Evolutionary conservation across 1,139 yeast species (phyloP), one percentile per base, ranked within the genome.

Genomic region (Sugiyamaella paludigena): DNA sequence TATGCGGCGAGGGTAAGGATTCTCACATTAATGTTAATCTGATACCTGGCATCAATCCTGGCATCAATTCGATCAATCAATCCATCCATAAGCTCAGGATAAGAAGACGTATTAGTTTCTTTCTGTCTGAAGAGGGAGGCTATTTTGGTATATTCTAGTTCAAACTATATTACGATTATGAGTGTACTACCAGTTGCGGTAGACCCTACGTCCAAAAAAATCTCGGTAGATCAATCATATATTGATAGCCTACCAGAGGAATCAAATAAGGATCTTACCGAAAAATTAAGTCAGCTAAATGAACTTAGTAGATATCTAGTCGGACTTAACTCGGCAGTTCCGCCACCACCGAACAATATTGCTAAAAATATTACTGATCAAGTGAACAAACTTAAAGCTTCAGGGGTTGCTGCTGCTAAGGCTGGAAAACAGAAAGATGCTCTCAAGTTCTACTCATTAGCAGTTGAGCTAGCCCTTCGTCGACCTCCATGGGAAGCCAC

Each of bases 401-500:
- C 84, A 13, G 97, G 94, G 1, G 76, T 83, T 7, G 76, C 74
- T 40, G 74, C 84, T 8, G 76, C 87, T 64, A 80, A 83, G 62
- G 74, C 75, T 44, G 79, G 78, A 27, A 83, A 84, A 61, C 76
- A 76, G 56, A 73, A 72, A 4, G 97, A 88, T 13, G 89, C 96
- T 1, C 78, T 80, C 44, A 83, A 83, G 64, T 82, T 83, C 60
- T 80, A 87, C 61, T 68, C 83, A 8, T 73, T 88, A 52, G 97
- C 96, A 1, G 74, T 92, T 39, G 95, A 87, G 49, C 80, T 89
- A 81, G 85, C 91, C 15, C 71, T 79, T 54, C 81, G 87, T 58
- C 79, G 98, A 66, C 82, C 89, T 31, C 83, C 87, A 60, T 89
- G 91, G 77, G 98, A 92, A 66, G 75, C 91, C 9, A 86, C 89